These are phyloP conservation scores for Begonia loranthoides DNA, from an alignment of 306 rosid genomes.

Conservation along the genomic window DNA sequence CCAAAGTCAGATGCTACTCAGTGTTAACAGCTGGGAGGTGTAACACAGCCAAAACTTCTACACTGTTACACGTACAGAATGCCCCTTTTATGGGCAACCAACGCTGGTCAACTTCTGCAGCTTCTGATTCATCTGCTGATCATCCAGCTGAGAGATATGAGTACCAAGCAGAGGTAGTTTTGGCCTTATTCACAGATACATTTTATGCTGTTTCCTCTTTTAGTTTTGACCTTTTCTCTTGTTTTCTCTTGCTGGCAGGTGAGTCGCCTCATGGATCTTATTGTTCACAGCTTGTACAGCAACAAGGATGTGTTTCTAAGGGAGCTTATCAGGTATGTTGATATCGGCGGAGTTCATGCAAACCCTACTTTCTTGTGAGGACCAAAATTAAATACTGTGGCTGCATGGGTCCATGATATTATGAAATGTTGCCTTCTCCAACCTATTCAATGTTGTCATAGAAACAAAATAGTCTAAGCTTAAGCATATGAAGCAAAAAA, in stretches of 20 bases:
- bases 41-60: slow-evolving; percentile 11
- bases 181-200: no score
- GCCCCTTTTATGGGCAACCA: slow-evolving; percentile 32
- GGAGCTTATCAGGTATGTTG: slow-evolving; percentile 77
- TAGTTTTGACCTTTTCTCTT: slow-evolving; percentile 1
- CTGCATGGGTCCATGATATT: no score
- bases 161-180: slow-evolving; percentile 84
- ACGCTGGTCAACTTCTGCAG: slow-evolving; percentile 64
- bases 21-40: slow-evolving; percentile 22
- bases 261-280: slow-evolving; percentile 97
- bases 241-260: slow-evolving; percentile 38
- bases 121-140: slow-evolving; percentile 45
- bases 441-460: no score
- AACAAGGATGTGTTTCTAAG: slow-evolving; percentile 94
- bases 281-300: slow-evolving; percentile 92
- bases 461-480: no score
- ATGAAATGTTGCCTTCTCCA: no score
- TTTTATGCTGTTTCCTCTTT: not conserved
- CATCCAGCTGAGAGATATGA: slow-evolving; percentile 57
- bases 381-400: no score
- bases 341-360: no score
- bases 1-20: slow-evolving; percentile 45
- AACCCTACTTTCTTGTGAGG: no score
- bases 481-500: no score
- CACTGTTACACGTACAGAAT: slow-evolving; percentile 17